Evolutionary conservation across 768 basidiomycete species (phyloP).

Genomic region (Lyophyllum atratum): DNA sequence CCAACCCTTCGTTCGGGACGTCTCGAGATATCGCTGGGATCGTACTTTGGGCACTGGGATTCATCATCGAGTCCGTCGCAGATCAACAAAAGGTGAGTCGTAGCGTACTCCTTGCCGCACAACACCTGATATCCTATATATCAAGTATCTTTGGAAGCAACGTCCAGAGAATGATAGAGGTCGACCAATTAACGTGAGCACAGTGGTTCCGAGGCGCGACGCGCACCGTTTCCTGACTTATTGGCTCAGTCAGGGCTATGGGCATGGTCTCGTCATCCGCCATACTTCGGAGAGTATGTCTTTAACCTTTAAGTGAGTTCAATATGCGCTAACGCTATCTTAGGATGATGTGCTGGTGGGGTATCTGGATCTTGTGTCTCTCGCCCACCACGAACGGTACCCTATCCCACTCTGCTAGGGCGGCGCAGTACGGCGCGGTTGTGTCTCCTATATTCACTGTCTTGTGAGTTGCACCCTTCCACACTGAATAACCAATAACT

Average conservation of each 20-base stretch:
- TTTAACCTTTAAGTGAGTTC: not conserved
- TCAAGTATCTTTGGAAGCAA: slow-evolving; percentile 27
- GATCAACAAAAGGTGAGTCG: slow-evolving; percentile 57
- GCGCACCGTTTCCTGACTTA: not conserved
- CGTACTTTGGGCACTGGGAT: slow-evolving; percentile 60
- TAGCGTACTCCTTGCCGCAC: too few species aligned
- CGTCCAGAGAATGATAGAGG: slow-evolving; percentile 40
- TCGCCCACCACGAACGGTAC: slow-evolving; percentile 55
- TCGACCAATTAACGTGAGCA: slow-evolving; percentile 44
- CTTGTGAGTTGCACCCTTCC: slow-evolving; percentile 39
- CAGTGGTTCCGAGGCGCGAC: not conserved
- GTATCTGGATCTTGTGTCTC: slow-evolving; percentile 60
- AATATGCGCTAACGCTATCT: not conserved
- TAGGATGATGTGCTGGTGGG: slow-evolving; percentile 68
- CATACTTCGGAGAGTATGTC: slow-evolving; percentile 71
- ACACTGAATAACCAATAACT: not conserved
- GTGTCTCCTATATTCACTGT: slow-evolving; percentile 67
- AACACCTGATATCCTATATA: not conserved
- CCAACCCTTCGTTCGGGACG: slow-evolving; percentile 61
- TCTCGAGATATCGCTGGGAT: slow-evolving; percentile 64
- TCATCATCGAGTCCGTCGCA: slow-evolving; percentile 53
- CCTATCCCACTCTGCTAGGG: slow-evolving; percentile 39
- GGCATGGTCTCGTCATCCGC: slow-evolving; percentile 65
- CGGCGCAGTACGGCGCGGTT: slow-evolving; percentile 62
- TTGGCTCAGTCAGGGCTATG: slow-evolving; percentile 47